phyloP scores from a whole-genome alignment of 1,139 yeast genomes.

The Schizosaccharomyces versatilis region DNA sequence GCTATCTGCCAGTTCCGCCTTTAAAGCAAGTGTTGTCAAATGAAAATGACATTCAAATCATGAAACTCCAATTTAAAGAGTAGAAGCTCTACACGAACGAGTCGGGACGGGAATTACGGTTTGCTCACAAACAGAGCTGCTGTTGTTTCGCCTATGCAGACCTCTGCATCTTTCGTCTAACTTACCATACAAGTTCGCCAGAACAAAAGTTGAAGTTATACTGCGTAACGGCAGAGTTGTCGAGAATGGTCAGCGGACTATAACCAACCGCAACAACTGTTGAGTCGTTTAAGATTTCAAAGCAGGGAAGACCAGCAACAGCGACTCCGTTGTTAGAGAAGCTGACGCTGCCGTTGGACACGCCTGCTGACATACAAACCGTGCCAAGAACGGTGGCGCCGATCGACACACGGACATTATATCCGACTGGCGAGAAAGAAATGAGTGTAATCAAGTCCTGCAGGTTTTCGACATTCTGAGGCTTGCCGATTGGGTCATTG shows the following conservation, averaged over 20 bases:
- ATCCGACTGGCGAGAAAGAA: neutral
- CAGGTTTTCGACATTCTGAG: neutral
- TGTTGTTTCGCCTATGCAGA: too few relatives aligned
- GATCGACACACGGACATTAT: neutral
- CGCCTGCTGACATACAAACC: neutral
- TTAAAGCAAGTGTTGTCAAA: too few relatives aligned
- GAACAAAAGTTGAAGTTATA: neutral
- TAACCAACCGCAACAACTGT: neutral
- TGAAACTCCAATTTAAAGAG: too few relatives aligned
- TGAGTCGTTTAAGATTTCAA: neutral
- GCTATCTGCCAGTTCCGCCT: too few relatives aligned
- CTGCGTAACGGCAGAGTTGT: neutral
- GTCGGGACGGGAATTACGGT: too few relatives aligned
- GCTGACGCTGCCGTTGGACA: neutral
- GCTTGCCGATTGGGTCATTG: neutral
- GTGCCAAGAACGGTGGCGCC: neutral
- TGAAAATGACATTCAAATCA: too few relatives aligned
- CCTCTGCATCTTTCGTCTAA: too few relatives aligned
- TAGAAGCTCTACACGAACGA: too few relatives aligned
- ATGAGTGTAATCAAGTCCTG: neutral
- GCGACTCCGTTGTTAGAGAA: neutral
- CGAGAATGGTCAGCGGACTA: neutral
- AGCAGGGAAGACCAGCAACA: conserved; percentile 1
- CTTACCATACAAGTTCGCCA: neutral
- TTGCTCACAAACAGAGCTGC: too few relatives aligned